These are phyloP conservation scores for Testicularia cyperi DNA, from an alignment of 1,284 basidiomycete species.

Conservation along the genomic window DNA sequence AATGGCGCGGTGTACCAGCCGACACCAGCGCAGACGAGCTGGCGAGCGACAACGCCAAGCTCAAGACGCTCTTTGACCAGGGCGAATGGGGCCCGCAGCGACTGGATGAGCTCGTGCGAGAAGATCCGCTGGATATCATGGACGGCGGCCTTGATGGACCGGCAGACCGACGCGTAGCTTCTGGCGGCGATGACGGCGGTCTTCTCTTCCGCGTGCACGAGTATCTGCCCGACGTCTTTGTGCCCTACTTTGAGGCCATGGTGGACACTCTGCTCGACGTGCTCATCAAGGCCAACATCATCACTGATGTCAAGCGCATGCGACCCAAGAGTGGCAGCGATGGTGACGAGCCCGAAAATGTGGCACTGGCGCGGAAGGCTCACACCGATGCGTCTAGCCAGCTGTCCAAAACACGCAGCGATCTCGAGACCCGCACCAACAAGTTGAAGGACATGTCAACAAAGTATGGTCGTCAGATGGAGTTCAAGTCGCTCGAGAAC, in stretches of 20 bases:
- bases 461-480: slow-evolving; percentile 78
- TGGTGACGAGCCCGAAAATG: slow-evolving; percentile 41
- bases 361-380: slow-evolving; percentile 65
- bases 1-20: slow-evolving; percentile 63
- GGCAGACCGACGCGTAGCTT: slow-evolving; percentile 8
- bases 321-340: slow-evolving; percentile 11
- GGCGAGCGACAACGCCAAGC: slow-evolving; percentile 19
- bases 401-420: slow-evolving; percentile 63
- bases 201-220: slow-evolving; percentile 73
- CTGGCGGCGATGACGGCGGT: slow-evolving; percentile 15
- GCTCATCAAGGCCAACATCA: slow-evolving; percentile 71
- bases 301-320: slow-evolving; percentile 55
- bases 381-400: slow-evolving; percentile 58
- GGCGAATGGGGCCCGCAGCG: slow-evolving; percentile 64
- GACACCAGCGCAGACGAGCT: slow-evolving; percentile 6
- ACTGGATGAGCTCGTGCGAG: slow-evolving; percentile 69
- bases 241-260: slow-evolving; percentile 74
- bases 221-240: slow-evolving; percentile 81
- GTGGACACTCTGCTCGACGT: slow-evolving; percentile 70
- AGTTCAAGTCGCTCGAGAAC: slow-evolving; percentile 92
- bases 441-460: slow-evolving; percentile 66
- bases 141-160: slow-evolving; percentile 55
- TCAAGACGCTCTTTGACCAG: slow-evolving; percentile 32
- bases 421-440: slow-evolving; percentile 63
- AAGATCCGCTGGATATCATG: slow-evolving; percentile 47